Evolutionary conservation across 169 alveolate genomes (phyloP), one percentile per base, ranked within the genome.

Genomic region (Plasmodium coatneyi): DNA sequence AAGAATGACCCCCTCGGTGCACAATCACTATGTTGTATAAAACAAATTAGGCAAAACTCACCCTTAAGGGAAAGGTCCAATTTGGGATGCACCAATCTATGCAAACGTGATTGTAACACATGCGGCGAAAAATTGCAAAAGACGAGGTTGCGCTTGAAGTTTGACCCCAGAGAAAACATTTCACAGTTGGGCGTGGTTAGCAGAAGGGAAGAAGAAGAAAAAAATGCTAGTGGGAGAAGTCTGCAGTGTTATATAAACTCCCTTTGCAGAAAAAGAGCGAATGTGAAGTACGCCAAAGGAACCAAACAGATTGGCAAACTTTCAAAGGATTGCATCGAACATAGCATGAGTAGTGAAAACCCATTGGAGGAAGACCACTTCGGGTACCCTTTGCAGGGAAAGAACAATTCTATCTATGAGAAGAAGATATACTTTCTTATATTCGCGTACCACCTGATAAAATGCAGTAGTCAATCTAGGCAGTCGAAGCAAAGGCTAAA

Each of bases 361-460:
- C 12, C 30, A 36, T 30, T 41, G 14, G 43, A 41, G 34, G 43
- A n/a, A 36, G 43, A 76, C 34, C 34, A 9, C 30, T 19, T 14
- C 60, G 43, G 36, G 16, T 19, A 36, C 2, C 16, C 30, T 9
- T 32, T 52, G 1, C n/a, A 60, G 2, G 49, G 7, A 5, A 74
- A 76, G 30, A 49, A 46, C n/a, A 52, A 87, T 19, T 52, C 32
- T 0, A 22, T 87, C 5, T 46, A 78, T 34, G 56, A 32, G 22
- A 87, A 87, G 22, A 87, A 87, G 22, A 87, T 32, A 56, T 54
- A 54, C 56, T 87, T 87, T 66, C 80, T 87, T 14, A 74, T 87
- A 34, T 87, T 87, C 71, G 36, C 82, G 41, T 87, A 87, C 80
- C 71, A 87, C 28, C 28, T 87, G 4, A n/a, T 87, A 32, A 87